Percentiles rank a stretch among this genome's conserved stretches.
Conservation (phyloP, 352 stramenopile genomes). For the Stramenopiles sp. region DNA sequence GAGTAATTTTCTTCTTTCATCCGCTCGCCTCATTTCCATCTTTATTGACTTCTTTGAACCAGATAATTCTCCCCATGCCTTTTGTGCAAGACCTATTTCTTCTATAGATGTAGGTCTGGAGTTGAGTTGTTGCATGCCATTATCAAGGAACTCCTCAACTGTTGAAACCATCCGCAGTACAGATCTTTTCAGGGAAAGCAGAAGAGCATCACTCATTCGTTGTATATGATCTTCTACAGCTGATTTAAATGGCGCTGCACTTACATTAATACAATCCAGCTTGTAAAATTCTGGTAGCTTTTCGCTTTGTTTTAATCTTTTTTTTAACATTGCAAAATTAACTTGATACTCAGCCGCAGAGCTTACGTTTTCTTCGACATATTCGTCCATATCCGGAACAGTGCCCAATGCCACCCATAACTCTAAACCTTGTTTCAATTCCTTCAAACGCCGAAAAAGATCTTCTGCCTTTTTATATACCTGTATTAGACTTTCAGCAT, state of each 20-base stretch:
- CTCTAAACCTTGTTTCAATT: conserved; percentile 32
- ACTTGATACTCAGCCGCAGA: conserved; percentile 34
- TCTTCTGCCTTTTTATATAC: conserved; percentile 54
- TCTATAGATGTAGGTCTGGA: conserved; percentile 46
- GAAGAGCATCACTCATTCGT: conserved; percentile 36
- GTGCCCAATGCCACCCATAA: conserved; percentile 25
- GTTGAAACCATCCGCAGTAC: conserved; percentile 30
- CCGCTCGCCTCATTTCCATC: conserved; percentile 25
- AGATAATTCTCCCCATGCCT: conserved; percentile 51
- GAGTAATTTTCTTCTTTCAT: conserved; percentile 41
- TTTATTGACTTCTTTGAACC: conserved; percentile 23
- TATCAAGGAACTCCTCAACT: conserved; percentile 47
- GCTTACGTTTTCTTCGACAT: conserved; percentile 32
- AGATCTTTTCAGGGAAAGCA: conserved; percentile 36
- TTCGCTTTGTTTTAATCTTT: conserved; percentile 53
- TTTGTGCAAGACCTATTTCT: conserved; percentile 44
- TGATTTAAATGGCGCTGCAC: conserved; percentile 40
- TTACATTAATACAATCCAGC: conserved; percentile 54
- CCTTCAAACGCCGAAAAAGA: conserved; percentile 40
- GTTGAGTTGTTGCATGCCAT: conserved; percentile 42
- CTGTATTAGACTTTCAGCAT: conserved; percentile 33
- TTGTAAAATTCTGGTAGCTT: conserved; percentile 42
- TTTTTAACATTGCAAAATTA: conserved; percentile 48
- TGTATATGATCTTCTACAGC: conserved; percentile 37
- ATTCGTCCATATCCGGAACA: conserved; percentile 18